Percentiles rank a stretch among this genome's conserved stretches.
These are phyloP conservation scores for Globisporangium orthogonon DNA, from an alignment of 352 stramenopile species.

Conservation along the genomic window DNA sequence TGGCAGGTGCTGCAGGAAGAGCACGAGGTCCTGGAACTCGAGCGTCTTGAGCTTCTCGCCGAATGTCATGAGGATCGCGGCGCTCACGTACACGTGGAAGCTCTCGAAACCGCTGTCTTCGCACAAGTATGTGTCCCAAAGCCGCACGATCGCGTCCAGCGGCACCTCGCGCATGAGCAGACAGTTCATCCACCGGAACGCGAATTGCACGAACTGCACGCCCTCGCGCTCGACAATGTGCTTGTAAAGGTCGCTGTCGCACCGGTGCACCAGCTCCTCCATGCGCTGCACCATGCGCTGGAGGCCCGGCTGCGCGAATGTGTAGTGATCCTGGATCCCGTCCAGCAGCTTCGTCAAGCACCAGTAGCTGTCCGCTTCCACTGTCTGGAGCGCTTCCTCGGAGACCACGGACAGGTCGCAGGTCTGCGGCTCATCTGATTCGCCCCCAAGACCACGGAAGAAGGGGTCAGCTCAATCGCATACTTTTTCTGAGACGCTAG, in stretches of 20 bases:
- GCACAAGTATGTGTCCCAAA: constrained; percentile 99
- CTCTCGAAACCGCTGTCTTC: constrained; percentile 98
- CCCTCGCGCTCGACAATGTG: constrained; percentile 92
- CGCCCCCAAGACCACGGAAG: neutral
- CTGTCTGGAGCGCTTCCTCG: constrained; percentile 58
- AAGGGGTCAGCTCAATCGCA: too few species aligned
- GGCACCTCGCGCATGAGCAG: constrained; percentile 97
- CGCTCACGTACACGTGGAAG: constrained; percentile 99
- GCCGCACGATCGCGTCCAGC: constrained; percentile 91
- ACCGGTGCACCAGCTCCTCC: constrained; percentile 95
- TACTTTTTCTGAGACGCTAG: too few species aligned
- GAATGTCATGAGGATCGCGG: constrained; percentile 98
- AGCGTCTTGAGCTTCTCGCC: constrained; percentile 92
- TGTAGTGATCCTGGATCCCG: constrained; percentile 99
- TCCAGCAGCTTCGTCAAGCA: constrained; percentile 98
- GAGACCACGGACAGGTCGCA: constrained; percentile 65
- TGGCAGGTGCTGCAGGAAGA: constrained; percentile 95
- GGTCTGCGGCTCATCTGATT: constrained; percentile 60
- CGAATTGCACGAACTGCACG: constrained; percentile 99
- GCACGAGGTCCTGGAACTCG: constrained; percentile 97
- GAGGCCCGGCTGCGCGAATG: constrained; percentile 95
- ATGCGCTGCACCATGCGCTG: constrained; percentile 98
- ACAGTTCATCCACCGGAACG: constrained; percentile 99
- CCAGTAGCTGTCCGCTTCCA: constrained; percentile 99
- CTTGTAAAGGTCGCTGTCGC: constrained; percentile 92